A percentile compares a stretch with the other conserved stretches of the same genome.
These are phyloP conservation scores for Lecanosticta acicola DNA, from an alignment of 2,329 filamentous ascomycete species.

Conservation along the genomic window DNA sequence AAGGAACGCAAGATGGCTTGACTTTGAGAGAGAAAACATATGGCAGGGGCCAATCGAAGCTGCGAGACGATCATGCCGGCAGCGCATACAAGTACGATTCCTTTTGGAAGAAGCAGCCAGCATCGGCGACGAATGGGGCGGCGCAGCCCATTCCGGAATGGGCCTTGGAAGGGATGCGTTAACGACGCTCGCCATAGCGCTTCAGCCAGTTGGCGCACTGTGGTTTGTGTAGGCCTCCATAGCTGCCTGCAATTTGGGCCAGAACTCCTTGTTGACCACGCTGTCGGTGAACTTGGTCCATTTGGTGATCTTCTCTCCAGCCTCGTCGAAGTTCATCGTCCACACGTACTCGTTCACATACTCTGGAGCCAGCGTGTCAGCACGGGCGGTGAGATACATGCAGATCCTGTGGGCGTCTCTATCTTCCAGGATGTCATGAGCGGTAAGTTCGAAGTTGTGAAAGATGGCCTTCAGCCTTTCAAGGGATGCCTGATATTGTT, in stretches of 20 bases:
- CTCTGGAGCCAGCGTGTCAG: constrained; percentile 26
- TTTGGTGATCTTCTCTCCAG: constrained; percentile 14
- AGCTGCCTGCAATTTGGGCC: constrained; percentile 17
- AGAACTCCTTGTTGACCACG: constrained; percentile 18
- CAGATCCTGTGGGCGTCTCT: constrained; percentile 24
- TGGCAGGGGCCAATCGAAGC: constrained; percentile 51
- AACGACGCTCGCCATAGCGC: not conserved
- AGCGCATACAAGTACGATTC: constrained; percentile 58
- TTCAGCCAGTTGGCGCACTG: not conserved
- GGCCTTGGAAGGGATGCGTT: not conserved
- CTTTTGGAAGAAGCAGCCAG: constrained; percentile 50
- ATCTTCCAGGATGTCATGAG: constrained; percentile 33
- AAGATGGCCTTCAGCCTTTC: constrained; percentile 28
- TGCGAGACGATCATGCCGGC: constrained; percentile 56
- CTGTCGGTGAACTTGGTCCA: constrained; percentile 19
- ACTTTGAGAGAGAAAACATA: constrained; percentile 53
- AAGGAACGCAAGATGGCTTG: constrained; percentile 21
- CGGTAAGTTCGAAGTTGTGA: constrained; percentile 27
- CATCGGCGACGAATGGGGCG: constrained; percentile 8
- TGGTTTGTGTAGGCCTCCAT: constrained; percentile 3
- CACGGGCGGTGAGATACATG: constrained; percentile 31
- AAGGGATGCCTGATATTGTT: constrained; percentile 16
- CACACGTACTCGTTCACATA: constrained; percentile 23
- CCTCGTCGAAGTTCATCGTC: constrained; percentile 18
- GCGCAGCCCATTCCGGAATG: not conserved